Evolutionary conservation across 2,329 filamentous ascomycete genomes (phyloP).

Genomic region (Fusarium phyllophilum): DNA sequence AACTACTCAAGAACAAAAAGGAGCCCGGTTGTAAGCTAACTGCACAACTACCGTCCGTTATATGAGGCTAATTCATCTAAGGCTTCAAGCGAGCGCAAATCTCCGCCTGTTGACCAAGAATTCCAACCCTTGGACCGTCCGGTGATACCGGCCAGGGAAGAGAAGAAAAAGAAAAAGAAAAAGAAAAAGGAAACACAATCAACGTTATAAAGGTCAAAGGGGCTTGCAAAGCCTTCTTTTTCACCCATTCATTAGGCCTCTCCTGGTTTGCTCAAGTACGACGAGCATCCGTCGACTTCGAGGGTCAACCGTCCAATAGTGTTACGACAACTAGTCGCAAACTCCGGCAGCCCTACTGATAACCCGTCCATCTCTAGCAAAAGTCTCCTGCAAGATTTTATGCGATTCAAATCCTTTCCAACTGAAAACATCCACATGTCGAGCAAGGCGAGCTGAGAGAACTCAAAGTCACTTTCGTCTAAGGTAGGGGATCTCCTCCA

Average conservation of each 20-base stretch:
- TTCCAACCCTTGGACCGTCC: slow-evolving; percentile 20
- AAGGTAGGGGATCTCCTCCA: not conserved
- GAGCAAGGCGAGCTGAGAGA: slow-evolving; percentile 19
- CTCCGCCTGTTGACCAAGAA: slow-evolving; percentile 30
- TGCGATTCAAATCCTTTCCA: not conserved
- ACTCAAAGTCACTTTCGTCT: not conserved
- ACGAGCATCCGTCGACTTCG: not conserved
- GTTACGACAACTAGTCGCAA: slow-evolving; percentile 19
- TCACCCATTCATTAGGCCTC: not conserved
- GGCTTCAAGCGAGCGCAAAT: slow-evolving; percentile 37
- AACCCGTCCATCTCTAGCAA: not conserved
- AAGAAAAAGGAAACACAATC: slow-evolving; percentile 14
- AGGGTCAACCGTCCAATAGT: slow-evolving; percentile 5
- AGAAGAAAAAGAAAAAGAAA: not conserved
- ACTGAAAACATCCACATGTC: not conserved
- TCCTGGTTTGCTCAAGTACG: not conserved
- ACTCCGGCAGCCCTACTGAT: slow-evolving; percentile 1
- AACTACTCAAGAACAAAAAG: not conserved
- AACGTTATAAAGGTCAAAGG: slow-evolving; percentile 15
- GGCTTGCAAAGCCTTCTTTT: not conserved
- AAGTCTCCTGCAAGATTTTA: not conserved
- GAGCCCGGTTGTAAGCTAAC: not conserved
- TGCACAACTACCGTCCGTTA: slow-evolving; percentile 14
- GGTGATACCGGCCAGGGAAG: slow-evolving; percentile 14
- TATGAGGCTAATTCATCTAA: slow-evolving; percentile 33